Conservation (phyloP, 2,329 filamentous ascomycete genomes). For the Verticillium zaregamsianum region DNA sequence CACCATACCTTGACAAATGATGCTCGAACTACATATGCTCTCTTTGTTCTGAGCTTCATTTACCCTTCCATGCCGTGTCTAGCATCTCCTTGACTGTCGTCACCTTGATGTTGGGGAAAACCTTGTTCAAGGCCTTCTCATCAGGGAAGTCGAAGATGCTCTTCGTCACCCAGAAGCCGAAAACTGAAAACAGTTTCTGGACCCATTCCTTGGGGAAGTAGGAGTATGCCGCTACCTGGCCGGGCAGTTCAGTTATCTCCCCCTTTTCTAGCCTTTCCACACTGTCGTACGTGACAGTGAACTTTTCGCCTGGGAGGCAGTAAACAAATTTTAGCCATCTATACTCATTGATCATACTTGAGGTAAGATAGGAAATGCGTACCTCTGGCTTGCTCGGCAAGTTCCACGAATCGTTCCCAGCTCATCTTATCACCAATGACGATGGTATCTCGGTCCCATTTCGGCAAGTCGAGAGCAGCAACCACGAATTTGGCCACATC, state of each 20-base stretch:
- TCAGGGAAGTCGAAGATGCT: conserved; percentile 7
- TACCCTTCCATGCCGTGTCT: too few relatives aligned
- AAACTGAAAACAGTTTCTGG: conserved; percentile 2
- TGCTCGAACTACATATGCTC: too few relatives aligned
- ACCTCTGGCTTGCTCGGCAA: conserved; percentile 31
- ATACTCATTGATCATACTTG: too few relatives aligned
- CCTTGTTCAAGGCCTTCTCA: too few relatives aligned
- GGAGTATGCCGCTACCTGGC: conserved; percentile 6
- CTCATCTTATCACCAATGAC: conserved; percentile 29
- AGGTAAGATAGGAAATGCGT: conserved; percentile 6
- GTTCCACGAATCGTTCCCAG: conserved; percentile 29
- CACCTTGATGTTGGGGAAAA: too few relatives aligned
- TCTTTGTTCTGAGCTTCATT: too few relatives aligned
- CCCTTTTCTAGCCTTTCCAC: conserved; percentile 23
- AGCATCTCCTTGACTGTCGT: too few relatives aligned
- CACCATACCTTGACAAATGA: too few relatives aligned
- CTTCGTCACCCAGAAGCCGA: conserved; percentile 1
- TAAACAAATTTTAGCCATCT: too few relatives aligned
- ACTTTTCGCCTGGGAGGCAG: conserved; percentile 20
- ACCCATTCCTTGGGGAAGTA: conserved; percentile 9
- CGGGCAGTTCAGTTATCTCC: conserved; percentile 21
- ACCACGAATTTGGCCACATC: conserved; percentile 37
- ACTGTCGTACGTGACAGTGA: conserved; percentile 27
- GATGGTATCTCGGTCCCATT: conserved; percentile 31
- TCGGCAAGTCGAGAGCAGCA: conserved; percentile 27